Base-by-base conservation (phyloP, 805 yeast genomes). In the Candida taoyuanica region DNA sequence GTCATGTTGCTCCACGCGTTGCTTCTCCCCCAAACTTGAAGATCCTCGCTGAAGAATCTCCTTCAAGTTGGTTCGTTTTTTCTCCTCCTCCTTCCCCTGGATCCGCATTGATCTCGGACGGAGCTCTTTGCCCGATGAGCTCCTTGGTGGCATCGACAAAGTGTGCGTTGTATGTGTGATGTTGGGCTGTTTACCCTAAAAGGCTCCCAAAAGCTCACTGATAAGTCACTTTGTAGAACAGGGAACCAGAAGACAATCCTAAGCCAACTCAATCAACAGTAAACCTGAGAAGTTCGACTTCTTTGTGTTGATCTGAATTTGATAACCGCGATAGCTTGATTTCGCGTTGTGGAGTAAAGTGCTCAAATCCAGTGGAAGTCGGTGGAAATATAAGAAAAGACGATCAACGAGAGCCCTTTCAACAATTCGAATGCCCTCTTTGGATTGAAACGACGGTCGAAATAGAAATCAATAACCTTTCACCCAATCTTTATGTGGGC, bases 21-120 rank as follows among this genome's bases (percentile, higher is more conserved):
- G 36, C 26, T 35, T 44, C n/a, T 33, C 21, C 29, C 31, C 38
- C 30, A 34, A 16, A 7, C 17, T 40, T 3, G 53, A 44, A 13
- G 43, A 30, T n/a, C 43, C 42, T 30, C 44, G 43, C n/a, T 46
- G 48, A 19, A 53, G 34, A n/a, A 53, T 23, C 29, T 53, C 58
- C 24, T 49, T 52, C 24, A 53, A 39, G 30, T 46, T 50, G 11
- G 54, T 41, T 39, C 50, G 32, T 20, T 44, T 48, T 31, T 40
- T 39, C 23, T 48, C 42, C 9, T 42, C 45, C 5, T 43, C 38
- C 29, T 37, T 31, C 16, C 37, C 33, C 11, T 45, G 44, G 11
- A 47, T 28, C 13, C 47, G 35, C 8, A 31, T 9, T 12, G 49
- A 42, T 25, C 46, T 46, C 29, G 49, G 50, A 19, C 49, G 45